A percentile compares a stretch with the other conserved stretches of the same genome.
Conservation (phyloP, 257 asterid genomes). For the Galeopsis tetrahit region DNA sequence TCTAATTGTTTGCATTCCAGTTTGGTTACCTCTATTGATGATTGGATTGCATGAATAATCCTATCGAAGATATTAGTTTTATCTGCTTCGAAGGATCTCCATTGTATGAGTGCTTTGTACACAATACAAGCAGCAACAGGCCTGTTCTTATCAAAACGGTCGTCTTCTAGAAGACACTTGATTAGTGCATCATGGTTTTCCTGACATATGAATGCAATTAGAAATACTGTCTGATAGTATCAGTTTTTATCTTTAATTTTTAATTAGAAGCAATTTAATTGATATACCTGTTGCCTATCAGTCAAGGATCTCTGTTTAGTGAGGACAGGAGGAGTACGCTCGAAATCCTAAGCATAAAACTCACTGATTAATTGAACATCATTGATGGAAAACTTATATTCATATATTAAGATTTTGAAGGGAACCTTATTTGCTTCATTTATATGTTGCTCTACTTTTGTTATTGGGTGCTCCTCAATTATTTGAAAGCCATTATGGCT, state of each 20-base stretch:
- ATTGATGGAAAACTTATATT: slow-evolving; percentile 25
- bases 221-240: neutral
- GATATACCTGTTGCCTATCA: slow-evolving; percentile 82
- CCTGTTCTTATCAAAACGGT: slow-evolving; percentile 69
- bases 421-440: slow-evolving; percentile 52
- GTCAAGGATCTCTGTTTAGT: slow-evolving; percentile 86
- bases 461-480: slow-evolving; percentile 46
- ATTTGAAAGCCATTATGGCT: slow-evolving; percentile 45
- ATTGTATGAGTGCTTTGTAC: slow-evolving; percentile 78
- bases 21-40: slow-evolving; percentile 75
- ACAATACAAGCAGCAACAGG: slow-evolving; percentile 85
- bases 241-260: neutral
- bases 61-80: slow-evolving; percentile 80
- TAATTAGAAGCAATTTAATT: neutral
- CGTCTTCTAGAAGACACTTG: slow-evolving; percentile 81
- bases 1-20: neutral
- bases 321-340: slow-evolving; percentile 50
- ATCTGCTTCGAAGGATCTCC: slow-evolving; percentile 96
- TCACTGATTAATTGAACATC: slow-evolving; percentile 22
- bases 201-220: slow-evolving; percentile 43
- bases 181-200: slow-evolving; percentile 85
- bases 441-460: slow-evolving; percentile 47
- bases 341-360: slow-evolving; percentile 56
- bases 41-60: slow-evolving; percentile 81
- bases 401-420: slow-evolving; percentile 13